Conservation (phyloP, 2,329 filamentous ascomycete genomes). For the Curvularia sp. region DNA sequence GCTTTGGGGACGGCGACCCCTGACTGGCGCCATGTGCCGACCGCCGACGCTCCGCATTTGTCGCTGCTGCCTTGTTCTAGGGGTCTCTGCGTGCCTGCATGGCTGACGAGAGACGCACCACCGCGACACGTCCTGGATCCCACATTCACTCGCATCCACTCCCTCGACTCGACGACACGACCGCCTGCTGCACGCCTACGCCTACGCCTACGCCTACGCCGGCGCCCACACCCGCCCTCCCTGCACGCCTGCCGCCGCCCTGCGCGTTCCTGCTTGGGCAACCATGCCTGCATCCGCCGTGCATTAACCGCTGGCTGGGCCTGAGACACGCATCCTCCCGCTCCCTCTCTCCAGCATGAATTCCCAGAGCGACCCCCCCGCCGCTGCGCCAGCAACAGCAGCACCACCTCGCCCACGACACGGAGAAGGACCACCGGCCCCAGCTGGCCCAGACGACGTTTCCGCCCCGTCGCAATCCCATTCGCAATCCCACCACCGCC, state of each 20-base stretch:
- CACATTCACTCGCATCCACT: not conserved
- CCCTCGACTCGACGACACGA: not conserved
- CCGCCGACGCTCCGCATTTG: slow-evolving; percentile 10
- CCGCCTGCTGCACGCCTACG: not conserved
- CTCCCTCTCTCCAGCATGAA: slow-evolving; percentile 32
- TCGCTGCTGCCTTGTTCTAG: slow-evolving; percentile 3
- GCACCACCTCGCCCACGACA: too few species aligned
- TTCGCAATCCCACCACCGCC: slow-evolving; percentile 51
- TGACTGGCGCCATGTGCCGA: slow-evolving; percentile 12
- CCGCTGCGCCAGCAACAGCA: not conserved
- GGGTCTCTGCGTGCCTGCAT: not conserved
- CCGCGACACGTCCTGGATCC: too few species aligned
- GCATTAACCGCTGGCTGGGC: slow-evolving; percentile 32
- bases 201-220: not conserved
- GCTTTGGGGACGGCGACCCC: slow-evolving; percentile 8
- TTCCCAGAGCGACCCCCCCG: slow-evolving; percentile 24
- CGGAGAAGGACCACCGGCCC: too few species aligned
- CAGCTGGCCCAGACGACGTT: not conserved
- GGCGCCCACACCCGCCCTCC: not conserved
- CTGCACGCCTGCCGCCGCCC: not conserved
- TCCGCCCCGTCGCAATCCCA: slow-evolving; percentile 15
- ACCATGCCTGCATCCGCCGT: slow-evolving; percentile 39
- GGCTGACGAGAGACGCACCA: not conserved
- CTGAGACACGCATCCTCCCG: slow-evolving; percentile 39
- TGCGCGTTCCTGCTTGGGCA: slow-evolving; percentile 36